phyloP scores from a whole-genome alignment of 192 early-diverging fungal genomes.

The Pilobolus umbonatus region DNA sequence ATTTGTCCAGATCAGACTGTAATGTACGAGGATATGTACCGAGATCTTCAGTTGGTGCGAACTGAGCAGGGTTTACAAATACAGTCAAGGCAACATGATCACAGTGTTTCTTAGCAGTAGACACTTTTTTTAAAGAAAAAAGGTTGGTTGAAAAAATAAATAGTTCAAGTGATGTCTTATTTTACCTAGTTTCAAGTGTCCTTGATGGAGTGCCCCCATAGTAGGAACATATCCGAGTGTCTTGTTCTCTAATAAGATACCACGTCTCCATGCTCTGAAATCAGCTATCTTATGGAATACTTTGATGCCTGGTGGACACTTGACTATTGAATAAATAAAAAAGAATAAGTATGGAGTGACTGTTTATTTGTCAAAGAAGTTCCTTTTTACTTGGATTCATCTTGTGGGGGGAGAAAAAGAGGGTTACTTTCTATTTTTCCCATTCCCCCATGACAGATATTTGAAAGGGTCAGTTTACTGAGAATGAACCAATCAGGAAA shows the following conservation, averaged over 20 bases:
- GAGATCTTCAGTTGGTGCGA: conserved; percentile 93
- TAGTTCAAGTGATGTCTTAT: neutral
- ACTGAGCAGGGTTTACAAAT: conserved; percentile 99
- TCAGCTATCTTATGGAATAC: conserved; percentile 73
- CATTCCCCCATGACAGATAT: no score
- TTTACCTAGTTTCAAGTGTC: conserved; percentile 76
- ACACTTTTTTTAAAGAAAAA: neutral
- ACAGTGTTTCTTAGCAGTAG: conserved; percentile 52
- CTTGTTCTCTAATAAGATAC: conserved; percentile 43
- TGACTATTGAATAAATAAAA: conserved; percentile 13
- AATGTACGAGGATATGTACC: conserved; percentile 86
- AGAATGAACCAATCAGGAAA: no score
- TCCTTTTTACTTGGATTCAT: no score
- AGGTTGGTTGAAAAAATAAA: no score
- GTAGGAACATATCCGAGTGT: conserved; percentile 93
- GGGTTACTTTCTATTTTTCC: no score
- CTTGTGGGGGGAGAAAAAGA: no score
- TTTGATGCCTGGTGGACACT: conserved; percentile 28
- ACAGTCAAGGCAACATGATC: conserved; percentile 77
- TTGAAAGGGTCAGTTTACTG: no score
- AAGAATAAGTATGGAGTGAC: no score
- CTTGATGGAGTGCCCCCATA: conserved; percentile 96
- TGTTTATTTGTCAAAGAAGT: no score
- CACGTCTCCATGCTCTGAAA: conserved; percentile 66
- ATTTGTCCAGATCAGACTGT: conserved; percentile 64